These are phyloP conservation scores for Erythrophleum ivorense DNA, from an alignment of 331 rosid species.

Conservation along the genomic window DNA sequence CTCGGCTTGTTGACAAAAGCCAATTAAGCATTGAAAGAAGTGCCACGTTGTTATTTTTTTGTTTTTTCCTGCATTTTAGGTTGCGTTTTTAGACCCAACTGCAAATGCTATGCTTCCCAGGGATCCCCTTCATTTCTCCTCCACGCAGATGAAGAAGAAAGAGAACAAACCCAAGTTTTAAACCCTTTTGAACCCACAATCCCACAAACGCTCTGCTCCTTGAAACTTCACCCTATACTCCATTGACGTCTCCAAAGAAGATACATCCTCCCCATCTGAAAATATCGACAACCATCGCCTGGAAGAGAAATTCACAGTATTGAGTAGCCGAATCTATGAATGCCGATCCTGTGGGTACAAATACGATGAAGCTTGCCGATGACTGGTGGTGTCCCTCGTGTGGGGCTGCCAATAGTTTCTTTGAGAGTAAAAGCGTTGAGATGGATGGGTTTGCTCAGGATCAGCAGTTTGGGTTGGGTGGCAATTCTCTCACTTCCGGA, in stretches of 20 bases:
- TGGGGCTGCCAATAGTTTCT: slow-evolving; percentile 87
- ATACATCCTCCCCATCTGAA: slow-evolving; percentile 36
- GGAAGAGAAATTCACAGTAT: slow-evolving; percentile 89
- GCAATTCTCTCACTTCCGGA: slow-evolving; percentile 81
- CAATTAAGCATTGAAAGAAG: too few species aligned
- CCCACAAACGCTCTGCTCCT: slow-evolving; percentile 39
- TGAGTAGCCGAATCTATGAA: slow-evolving; percentile 85
- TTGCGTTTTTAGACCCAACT: neutral
- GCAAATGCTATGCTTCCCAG: slow-evolving; percentile 51
- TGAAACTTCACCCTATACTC: slow-evolving; percentile 50
- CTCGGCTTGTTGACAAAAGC: too few species aligned
- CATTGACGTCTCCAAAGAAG: slow-evolving; percentile 82
- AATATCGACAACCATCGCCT: slow-evolving; percentile 62
- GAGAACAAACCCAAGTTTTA: slow-evolving; percentile 23
- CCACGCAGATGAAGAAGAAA: slow-evolving; percentile 46
- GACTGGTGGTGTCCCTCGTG: slow-evolving; percentile 98
- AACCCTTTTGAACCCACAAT: neutral
- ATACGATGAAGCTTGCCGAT: slow-evolving; percentile 88
- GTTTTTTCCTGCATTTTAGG: too few species aligned
- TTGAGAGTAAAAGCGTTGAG: slow-evolving; percentile 90
- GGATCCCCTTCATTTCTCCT: slow-evolving; percentile 52
- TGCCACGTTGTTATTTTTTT: too few species aligned
- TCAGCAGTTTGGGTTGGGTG: slow-evolving; percentile 93
- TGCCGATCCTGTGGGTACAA: slow-evolving; percentile 96
- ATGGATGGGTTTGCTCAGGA: slow-evolving; percentile 97